Conservation (phyloP, 139 green algal species). For the Marvania coccoides region DNA sequence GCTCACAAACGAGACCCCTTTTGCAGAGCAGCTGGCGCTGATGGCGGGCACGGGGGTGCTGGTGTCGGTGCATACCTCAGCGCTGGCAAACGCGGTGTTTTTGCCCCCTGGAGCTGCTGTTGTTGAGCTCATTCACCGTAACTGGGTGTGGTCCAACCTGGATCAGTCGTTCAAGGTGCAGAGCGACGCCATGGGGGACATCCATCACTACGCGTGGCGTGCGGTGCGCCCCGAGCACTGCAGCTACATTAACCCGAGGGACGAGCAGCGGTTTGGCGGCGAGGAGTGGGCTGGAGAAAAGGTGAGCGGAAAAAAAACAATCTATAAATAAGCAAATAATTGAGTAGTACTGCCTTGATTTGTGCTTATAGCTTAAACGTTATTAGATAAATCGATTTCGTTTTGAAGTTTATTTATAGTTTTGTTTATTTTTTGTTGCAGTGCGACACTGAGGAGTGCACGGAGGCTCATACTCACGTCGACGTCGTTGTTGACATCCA, state of each 20-base stretch:
- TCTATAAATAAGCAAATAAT: not conserved
- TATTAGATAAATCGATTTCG: no score
- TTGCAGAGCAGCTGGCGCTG: slow-evolving; percentile 66
- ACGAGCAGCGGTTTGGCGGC: slow-evolving; percentile 41
- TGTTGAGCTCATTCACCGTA: slow-evolving; percentile 76
- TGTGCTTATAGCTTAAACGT: not conserved
- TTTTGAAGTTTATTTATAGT: not conserved
- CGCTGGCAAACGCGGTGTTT: slow-evolving; percentile 75
- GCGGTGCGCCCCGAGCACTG: slow-evolving; percentile 64
- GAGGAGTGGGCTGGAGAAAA: slow-evolving; percentile 47
- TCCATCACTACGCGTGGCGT: slow-evolving; percentile 81
- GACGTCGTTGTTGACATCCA: slow-evolving; percentile 65
- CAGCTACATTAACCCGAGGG: slow-evolving; percentile 55
- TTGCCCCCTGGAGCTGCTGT: slow-evolving; percentile 67
- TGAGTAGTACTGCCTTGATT: not conserved
- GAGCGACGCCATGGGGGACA: slow-evolving; percentile 70
- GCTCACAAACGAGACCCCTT: slow-evolving; percentile 42
- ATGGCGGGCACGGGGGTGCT: slow-evolving; percentile 67
- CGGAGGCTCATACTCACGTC: slow-evolving; percentile 79
- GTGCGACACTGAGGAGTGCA: slow-evolving; percentile 72
- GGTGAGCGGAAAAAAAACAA: no score
- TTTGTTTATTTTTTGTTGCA: slow-evolving; percentile 13
- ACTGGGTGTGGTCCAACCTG: slow-evolving; percentile 70
- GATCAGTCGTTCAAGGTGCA: slow-evolving; percentile 56
- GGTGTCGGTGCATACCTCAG: slow-evolving; percentile 76